Percentiles rank a stretch among this genome's conserved stretches.
Conservation (phyloP, 306 rosid genomes). For the Mimosa pudica region DNA sequence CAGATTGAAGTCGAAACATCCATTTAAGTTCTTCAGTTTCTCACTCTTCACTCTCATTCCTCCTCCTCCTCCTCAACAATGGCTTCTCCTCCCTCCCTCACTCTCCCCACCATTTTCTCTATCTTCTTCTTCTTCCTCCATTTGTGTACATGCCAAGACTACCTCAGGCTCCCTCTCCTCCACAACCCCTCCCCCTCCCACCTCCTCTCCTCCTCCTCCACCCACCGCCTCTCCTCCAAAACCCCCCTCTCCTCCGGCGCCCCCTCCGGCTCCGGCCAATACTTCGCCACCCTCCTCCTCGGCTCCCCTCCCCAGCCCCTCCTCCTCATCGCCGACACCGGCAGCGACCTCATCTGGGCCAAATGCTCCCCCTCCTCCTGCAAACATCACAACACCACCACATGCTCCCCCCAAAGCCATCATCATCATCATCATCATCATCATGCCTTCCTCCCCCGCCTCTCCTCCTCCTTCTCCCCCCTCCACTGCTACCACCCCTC, state of each 20-base stretch:
- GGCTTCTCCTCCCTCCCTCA: slow-evolving; percentile 29
- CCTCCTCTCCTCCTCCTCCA: slow-evolving; percentile 51
- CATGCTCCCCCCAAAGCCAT: background rate
- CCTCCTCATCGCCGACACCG: slow-evolving; percentile 74
- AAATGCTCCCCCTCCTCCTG: slow-evolving; percentile 70
- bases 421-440: too few relatives aligned
- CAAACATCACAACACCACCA: slow-evolving; percentile 61
- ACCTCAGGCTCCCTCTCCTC: slow-evolving; percentile 55
- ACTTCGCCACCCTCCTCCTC: slow-evolving; percentile 63
- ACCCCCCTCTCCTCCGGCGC: slow-evolving; percentile 74
- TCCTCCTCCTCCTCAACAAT: slow-evolving; percentile 26
- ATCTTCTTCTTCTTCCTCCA: slow-evolving; percentile 28
- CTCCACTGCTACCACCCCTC: slow-evolving; percentile 61
- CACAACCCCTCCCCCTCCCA: slow-evolving; percentile 51
- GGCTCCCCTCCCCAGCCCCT: slow-evolving; percentile 76
- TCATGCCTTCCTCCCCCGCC: slow-evolving; percentile 54
- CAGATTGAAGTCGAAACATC: too few relatives aligned
- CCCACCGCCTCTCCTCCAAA: slow-evolving; percentile 51
- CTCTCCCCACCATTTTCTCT: slow-evolving; percentile 8
- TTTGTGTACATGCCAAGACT: slow-evolving; percentile 12
- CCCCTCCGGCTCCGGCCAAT: slow-evolving; percentile 70
- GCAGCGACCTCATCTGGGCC: slow-evolving; percentile 79
- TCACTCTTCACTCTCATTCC: background rate
- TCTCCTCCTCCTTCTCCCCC: slow-evolving; percentile 59
- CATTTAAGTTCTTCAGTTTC: too few relatives aligned